phyloP scores from a whole-genome alignment of 495 filamentous ascomycete genomes.

The Penicillium diatomitis region DNA sequence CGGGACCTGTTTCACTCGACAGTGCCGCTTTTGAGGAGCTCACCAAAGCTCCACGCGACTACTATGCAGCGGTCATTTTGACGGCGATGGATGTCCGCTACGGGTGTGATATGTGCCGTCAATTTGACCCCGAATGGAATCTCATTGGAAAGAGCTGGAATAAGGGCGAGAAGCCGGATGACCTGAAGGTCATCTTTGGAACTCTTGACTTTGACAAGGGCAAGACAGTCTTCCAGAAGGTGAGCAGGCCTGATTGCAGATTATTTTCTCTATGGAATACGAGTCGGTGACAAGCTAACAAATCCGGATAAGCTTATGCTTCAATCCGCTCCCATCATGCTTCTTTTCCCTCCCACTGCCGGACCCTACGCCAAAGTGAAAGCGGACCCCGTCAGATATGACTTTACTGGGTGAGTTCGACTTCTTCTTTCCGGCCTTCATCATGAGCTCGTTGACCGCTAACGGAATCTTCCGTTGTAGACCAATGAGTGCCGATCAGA shows the following conservation, averaged over 20 bases:
- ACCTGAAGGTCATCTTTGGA: slow-evolving; percentile 66
- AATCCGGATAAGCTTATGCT: slow-evolving; percentile 62
- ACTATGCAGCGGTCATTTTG: slow-evolving; percentile 71
- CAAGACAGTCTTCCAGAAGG: slow-evolving; percentile 79
- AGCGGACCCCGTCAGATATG: slow-evolving; percentile 64
- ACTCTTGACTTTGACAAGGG: slow-evolving; percentile 87
- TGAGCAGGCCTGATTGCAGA: slow-evolving; percentile 23
- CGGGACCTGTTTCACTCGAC: slow-evolving; percentile 62
- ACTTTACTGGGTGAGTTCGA: slow-evolving; percentile 70
- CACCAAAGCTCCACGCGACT: slow-evolving; percentile 70
- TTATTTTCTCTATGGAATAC: too few relatives aligned
- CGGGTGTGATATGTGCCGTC: slow-evolving; percentile 77
- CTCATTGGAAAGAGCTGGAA: slow-evolving; percentile 81
- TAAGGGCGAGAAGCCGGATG: slow-evolving; percentile 64
- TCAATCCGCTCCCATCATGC: slow-evolving; percentile 86
- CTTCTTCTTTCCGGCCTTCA: too few relatives aligned
- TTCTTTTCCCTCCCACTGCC: slow-evolving; percentile 77
- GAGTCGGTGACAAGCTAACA: too few relatives aligned
- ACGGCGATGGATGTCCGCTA: slow-evolving; percentile 81
- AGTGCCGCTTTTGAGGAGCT: slow-evolving; percentile 67
- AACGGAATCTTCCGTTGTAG: slow-evolving; percentile 26
- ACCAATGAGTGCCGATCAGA: slow-evolving; percentile 61
- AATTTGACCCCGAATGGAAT: slow-evolving; percentile 94
- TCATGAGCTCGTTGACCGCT: too few relatives aligned
- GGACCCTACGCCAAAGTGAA: slow-evolving; percentile 73